Base-by-base conservation (phyloP, 352 stramenopile species). In the Aphanomyces euteiches region DNA sequence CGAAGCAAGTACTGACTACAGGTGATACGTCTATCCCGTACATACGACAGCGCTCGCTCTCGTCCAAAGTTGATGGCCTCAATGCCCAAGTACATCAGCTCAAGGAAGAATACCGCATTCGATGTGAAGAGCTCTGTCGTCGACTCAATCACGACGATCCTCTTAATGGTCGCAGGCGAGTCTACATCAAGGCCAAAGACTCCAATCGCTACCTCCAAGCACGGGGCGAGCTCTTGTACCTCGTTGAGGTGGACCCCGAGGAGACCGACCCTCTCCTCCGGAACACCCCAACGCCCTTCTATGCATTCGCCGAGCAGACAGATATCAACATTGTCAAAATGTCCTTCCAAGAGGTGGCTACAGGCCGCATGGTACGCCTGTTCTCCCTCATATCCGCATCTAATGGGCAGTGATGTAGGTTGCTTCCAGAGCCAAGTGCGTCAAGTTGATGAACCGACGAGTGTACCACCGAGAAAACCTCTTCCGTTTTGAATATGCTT, bases 401-500 rank as follows among this genome's bases (percentile, higher is more conserved):
- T 50, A 12, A n/a, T n/a, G 17, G 10, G 1, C 21, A 58, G 15
- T 39, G 56, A 28, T 39, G n/a, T 79, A 76, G 34, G 41, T 91
- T 37, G 88, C 77, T 38, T 77, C 79, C 17, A 89, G 82, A 54
- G 75, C 84, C 36, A 83, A 79, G 7, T 76, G 74, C n/a, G 50
- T 91, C 54, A 87, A 81, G 58, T 75, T 90, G 28, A 72, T 81
- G 12, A 63, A 66, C 34, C 70, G 73, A 3, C 75, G 75, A 0
- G 67, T 79, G 53, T 83, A 82, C 77, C 84, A 89, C 58, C 80
- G 83, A 21, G 84, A 87, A 67, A 78, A 77, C 53, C 74, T 77
- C 59, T 91, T 91, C 67, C 77, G 82, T 54, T 91, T 91, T 48
- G 82, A 91, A 59, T 76, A 81, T 21, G 74, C 75, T n/a, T 90